Evolutionary conservation across 768 basidiomycete genomes (phyloP).

Genomic region (Peribolospora kevripleyi): DNA sequence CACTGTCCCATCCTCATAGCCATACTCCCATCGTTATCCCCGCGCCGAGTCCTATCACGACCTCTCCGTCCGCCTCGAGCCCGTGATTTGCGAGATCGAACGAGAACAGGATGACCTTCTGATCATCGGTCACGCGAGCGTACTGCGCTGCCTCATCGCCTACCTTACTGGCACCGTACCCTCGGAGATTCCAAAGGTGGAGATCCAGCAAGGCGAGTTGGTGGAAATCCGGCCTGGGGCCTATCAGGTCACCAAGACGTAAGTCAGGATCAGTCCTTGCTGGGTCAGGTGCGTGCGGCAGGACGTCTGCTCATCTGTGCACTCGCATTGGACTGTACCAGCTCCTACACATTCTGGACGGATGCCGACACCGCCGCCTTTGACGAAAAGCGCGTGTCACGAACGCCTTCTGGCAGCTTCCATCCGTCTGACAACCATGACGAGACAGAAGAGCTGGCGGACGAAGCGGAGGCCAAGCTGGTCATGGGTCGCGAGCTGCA

Average conservation of each 20-base stretch:
- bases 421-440: no score
- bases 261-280: no score
- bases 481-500: no score
- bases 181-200: constrained; percentile 88
- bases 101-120: constrained; percentile 79
- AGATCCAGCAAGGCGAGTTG: constrained; percentile 88
- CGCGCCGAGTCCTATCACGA: constrained; percentile 59
- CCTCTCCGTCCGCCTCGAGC: constrained; percentile 24
- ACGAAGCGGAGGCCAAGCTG: no score
- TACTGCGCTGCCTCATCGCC: constrained; percentile 60
- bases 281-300: no score
- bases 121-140: constrained; percentile 84
- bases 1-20: constrained; percentile 15
- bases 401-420: no score
- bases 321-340: no score
- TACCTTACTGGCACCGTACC: constrained; percentile 54
- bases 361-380: no score
- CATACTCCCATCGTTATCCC: constrained; percentile 30
- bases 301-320: no score
- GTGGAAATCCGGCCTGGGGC: constrained; percentile 32
- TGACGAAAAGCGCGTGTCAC: no score
- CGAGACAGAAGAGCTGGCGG: no score
- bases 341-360: no score
- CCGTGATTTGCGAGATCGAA: constrained; percentile 60
- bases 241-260: constrained; percentile 1